Conservation (phyloP, 768 basidiomycete species). For the Wakefieldia striispora region DNA sequence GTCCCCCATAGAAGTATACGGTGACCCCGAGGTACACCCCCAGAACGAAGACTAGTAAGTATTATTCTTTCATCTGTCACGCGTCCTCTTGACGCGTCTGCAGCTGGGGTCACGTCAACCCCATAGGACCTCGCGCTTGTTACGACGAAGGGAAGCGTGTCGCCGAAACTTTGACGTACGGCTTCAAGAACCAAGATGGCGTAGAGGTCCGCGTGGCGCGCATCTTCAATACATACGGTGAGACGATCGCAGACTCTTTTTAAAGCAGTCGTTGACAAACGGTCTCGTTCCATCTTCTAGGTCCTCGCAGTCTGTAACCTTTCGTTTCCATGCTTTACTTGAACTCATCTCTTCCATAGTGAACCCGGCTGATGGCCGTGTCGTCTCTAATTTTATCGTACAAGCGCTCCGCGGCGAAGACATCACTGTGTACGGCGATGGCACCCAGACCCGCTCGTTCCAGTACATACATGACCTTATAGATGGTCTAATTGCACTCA, state of each 20-base stretch:
- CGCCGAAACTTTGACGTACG: slow-evolving; percentile 96
- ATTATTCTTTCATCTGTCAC: neutral
- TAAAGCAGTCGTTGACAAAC: neutral
- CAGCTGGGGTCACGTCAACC: slow-evolving; percentile 98
- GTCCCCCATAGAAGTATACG: slow-evolving; percentile 78
- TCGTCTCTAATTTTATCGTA: slow-evolving; percentile 98
- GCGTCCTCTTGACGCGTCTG: slow-evolving; percentile 16
- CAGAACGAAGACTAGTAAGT: slow-evolving; percentile 93
- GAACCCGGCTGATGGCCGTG: slow-evolving; percentile 96
- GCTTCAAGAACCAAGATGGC: slow-evolving; percentile 90
- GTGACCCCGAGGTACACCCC: slow-evolving; percentile 97
- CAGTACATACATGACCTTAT: slow-evolving; percentile 98
- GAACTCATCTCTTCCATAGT: slow-evolving; percentile 46
- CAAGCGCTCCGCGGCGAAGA: slow-evolving; percentile 95
- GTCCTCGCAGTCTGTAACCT: slow-evolving; percentile 67
- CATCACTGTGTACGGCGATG: slow-evolving; percentile 96
- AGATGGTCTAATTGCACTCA: slow-evolving; percentile 88
- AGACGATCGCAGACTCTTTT: slow-evolving; percentile 3
- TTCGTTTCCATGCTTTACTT: neutral
- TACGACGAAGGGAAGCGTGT: slow-evolving; percentile 99
- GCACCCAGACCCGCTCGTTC: slow-evolving; percentile 91
- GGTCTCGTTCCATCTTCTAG: slow-evolving; percentile 16
- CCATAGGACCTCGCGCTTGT: slow-evolving; percentile 97
- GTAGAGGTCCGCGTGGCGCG: slow-evolving; percentile 97
- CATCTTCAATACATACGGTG: slow-evolving; percentile 96